phyloP scores from a whole-genome alignment of 768 basidiomycete species.

The Termitomyces titanicus region DNA sequence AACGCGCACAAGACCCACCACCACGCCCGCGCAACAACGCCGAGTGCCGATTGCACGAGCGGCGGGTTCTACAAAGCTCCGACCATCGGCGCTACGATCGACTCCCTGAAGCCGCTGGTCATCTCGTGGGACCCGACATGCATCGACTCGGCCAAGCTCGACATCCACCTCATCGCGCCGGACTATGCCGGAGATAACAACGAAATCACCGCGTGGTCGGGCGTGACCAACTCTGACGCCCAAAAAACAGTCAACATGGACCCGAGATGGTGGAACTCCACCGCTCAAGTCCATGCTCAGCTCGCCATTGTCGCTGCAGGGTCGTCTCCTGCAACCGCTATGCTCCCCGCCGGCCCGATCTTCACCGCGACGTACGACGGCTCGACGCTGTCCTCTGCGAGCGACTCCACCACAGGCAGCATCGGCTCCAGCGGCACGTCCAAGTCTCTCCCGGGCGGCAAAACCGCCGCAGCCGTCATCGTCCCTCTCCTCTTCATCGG shows the following conservation, averaged over 20 bases:
- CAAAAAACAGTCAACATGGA: conserved; percentile 45
- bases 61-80: conserved; percentile 66
- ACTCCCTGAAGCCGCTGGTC: conserved; percentile 44
- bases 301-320: conserved; percentile 53
- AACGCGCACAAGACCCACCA: background rate
- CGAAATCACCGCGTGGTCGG: conserved; percentile 47
- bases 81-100: conserved; percentile 39
- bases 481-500: conserved; percentile 56
- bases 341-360: conserved; percentile 64
- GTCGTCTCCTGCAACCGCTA: conserved; percentile 38
- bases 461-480: conserved; percentile 64
- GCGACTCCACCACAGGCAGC: conserved; percentile 38
- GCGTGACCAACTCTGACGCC: conserved; percentile 45
- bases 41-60: conserved; percentile 39
- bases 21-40: background rate
- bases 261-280: conserved; percentile 72
- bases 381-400: conserved; percentile 28
- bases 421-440: conserved; percentile 28
- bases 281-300: conserved; percentile 46
- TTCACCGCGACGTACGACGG: conserved; percentile 63
- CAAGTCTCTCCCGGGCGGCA: conserved; percentile 39
- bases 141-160: conserved; percentile 44
- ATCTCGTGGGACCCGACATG: conserved; percentile 68
- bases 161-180: conserved; percentile 68
- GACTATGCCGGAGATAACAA: conserved; percentile 36